A percentile compares a stretch with the other conserved stretches of the same genome.
phyloP scores from a whole-genome alignment of 2,329 filamentous ascomycete species.

The Colletotrichum aenigma region DNA sequence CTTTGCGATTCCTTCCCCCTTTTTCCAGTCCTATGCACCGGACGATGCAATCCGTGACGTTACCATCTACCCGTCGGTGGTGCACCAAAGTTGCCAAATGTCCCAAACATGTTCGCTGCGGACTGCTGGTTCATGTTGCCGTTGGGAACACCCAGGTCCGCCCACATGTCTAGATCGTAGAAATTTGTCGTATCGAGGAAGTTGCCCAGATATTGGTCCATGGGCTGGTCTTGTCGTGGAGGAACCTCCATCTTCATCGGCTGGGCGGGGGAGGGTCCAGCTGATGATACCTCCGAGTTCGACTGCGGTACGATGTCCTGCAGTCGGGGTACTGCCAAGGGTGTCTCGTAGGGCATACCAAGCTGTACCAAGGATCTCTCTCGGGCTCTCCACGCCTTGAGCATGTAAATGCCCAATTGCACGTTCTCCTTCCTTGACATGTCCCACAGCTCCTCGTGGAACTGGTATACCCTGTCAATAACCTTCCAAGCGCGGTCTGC shows the following conservation, averaged over 20 bases:
- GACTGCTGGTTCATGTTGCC: slow-evolving; percentile 13
- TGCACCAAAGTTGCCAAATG: slow-evolving; percentile 20
- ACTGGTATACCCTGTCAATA: slow-evolving; percentile 50
- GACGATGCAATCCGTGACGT: background rate
- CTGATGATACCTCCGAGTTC: slow-evolving; percentile 32
- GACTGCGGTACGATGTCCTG: slow-evolving; percentile 45
- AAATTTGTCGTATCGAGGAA: slow-evolving; percentile 45
- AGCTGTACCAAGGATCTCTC: slow-evolving; percentile 43
- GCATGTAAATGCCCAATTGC: slow-evolving; percentile 49
- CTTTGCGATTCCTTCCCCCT: background rate
- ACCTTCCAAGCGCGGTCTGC: slow-evolving; percentile 59
- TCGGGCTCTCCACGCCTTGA: slow-evolving; percentile 59
- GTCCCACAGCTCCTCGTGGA: slow-evolving; percentile 56
- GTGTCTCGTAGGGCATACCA: slow-evolving; percentile 44
- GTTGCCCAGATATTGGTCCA: slow-evolving; percentile 50
- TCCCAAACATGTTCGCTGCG: slow-evolving; percentile 14
- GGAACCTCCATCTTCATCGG: slow-evolving; percentile 25
- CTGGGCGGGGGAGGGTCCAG: slow-evolving; percentile 29
- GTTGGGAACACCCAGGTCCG: slow-evolving; percentile 22
- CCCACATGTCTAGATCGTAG: slow-evolving; percentile 53
- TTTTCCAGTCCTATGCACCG: background rate
- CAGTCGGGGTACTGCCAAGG: slow-evolving; percentile 50
- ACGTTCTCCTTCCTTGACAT: slow-evolving; percentile 47
- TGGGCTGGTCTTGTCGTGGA: slow-evolving; percentile 24
- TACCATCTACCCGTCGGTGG: slow-evolving; percentile 18